Base-by-base conservation (phyloP, 768 basidiomycete species). In the Clathrus columnatus region DNA sequence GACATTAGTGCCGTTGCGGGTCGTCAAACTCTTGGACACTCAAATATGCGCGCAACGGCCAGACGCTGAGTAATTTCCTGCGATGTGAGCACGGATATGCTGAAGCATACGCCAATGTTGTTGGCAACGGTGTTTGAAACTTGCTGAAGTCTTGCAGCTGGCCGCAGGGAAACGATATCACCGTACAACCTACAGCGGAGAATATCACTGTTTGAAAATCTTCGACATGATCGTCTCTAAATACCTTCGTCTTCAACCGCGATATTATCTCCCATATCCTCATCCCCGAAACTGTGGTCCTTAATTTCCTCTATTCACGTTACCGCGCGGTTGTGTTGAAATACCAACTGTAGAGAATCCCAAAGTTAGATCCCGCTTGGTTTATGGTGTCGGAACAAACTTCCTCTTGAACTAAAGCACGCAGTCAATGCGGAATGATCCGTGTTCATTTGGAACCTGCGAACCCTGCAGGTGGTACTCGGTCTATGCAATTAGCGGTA, bases 201-300 rank as follows among this genome's bases (percentile, higher is more conserved):
- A 91, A 88, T 67, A 90, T 87, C 52, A 87, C 90, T 0, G 64
- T 78, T 20, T 98, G 95, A 95, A 61, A 77, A 8, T 96, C 48
- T 96, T 99, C 69, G 96, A 99, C 67, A 87, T 94, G 68, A 85
- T 99, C 61, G 84, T 99, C 52, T 97, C 94, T 6, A 84, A 87
- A 50, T 84, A 95, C 57, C 83, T 91, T 36, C 91, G 96, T 60
- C 80, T 99, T 18, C 95, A 98, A 68, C 93, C 96, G 29, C 87
- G 96, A 54, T 99, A 89, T 74, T 99, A 95, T 71, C n/a, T n/a
- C 98, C 96, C 29, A 98, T 99, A 69, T 97, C 96, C 7, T 97
- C 94, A 18, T 92, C 90, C 59, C 93, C 96, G 43, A 98, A 98
- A 69, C 73, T 97, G 8, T 68, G 91, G 68, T 81, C 94, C n/a